Evolutionary conservation across 83 land plant species (phyloP), one percentile per base, ranked within the genome.

Genomic region (Picea abies): DNA sequence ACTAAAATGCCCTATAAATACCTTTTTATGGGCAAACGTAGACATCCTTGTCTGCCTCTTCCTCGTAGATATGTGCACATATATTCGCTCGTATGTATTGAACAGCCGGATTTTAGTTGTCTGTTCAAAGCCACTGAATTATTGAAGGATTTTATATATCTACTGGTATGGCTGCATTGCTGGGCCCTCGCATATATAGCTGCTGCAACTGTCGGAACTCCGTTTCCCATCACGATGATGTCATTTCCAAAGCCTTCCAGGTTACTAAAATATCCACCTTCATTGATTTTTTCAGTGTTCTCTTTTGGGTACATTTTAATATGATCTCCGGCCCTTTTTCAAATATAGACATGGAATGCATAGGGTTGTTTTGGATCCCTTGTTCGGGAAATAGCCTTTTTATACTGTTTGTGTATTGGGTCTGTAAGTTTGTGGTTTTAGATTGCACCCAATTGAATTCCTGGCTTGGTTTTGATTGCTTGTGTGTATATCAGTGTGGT

Each of bases 211-310:
- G 94, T 79, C 80, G 93, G 26, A 90, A 85, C 78, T 81, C 82
- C 35, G 92, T 92, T 60, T 65, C 87, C 44, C 87, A 86, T 80
- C 94, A 92, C 39, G 94, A 92, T 67, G 94, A 92, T 83, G 84
- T 90, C 67, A 89, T 92, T 58, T 91, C 93, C 20, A 92, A 92
- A 65, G 87, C 94, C 76, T 92, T 92, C 84, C 94, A 92, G 89
- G 94, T 92, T 72, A 72, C 22, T 75, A 0, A 22, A 11, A 12
- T 56, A 47, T 6, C 14, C 60, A 22, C 49, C 4, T n/a, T 75
- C 49, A 20, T 73, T 20, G 25, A 20, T 44, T 41, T 35, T 37
- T 39, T 10, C 58, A 16, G 5, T 7, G 20, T 72, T 73, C 44
- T 70, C 12, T 39, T 2, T n/a, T 22, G 47, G 16, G n/a, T 75